Evolutionary conservation across 768 basidiomycete species (phyloP), one percentile per base, ranked within the genome.

Genomic region (Lactarius evosmus): DNA sequence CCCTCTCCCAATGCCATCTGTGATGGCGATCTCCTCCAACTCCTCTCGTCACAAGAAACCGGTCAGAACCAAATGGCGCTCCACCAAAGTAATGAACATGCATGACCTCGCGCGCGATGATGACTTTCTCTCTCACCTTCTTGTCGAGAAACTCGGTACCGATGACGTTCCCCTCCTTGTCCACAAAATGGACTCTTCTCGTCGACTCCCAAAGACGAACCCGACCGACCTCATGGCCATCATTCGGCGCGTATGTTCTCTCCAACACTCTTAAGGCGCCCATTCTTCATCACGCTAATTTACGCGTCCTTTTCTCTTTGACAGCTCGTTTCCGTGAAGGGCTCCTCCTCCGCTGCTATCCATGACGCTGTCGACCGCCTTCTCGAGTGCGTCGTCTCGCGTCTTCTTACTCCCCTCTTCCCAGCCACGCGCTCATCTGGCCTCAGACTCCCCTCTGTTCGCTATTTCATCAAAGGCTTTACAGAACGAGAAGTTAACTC

Each of bases 51-150:
- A 53, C 58, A 56, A 60, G 57, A 62, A 55, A 2, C 41, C 44
- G 9, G 0, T 29, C 32, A 56, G 44, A 11, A 25, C 65, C 17
- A 66, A 57, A 67, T 93, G 91, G 91, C 85, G 88, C 49, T 86
- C 86, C 22, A 93, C 90, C 55, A 92, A 89, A 80, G 87, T 90
- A 70, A 93, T 93, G 91, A 90, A 91, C 78, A 88, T 91, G 82
- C 83, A 84, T 75, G 92, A 94, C 83, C 83, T 94, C 66, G 89
- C 91, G 71, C 86, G 85, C 75, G 92, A 94, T 77, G 92, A 94
- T 74, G 92, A 94, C 77, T 93, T 93, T 74, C 86, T 94, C 73
- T 89, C 88, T 71, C 89, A 93, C 77, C 82, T 94, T 41, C 85
- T 94, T 62, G 89, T 94, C 66, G 91, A 94, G 78, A 93, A 93